phyloP scores from a whole-genome alignment of 164 flowering plant genomes.

The Echeveria elegans region DNA sequence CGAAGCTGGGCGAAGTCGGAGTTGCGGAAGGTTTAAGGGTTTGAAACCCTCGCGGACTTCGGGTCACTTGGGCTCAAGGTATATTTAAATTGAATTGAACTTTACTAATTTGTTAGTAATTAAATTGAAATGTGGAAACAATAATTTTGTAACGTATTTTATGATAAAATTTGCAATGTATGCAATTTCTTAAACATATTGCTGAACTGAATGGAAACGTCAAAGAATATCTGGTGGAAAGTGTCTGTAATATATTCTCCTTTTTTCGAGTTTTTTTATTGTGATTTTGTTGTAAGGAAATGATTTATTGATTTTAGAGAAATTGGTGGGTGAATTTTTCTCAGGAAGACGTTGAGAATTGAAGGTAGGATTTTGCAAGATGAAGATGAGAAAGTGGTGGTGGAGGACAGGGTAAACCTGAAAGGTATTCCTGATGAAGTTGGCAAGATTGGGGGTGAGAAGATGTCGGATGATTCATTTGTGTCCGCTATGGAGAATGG shows the following conservation, averaged over 20 bases:
- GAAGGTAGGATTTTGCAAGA: conserved; percentile 58
- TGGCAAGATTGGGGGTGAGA: conserved; percentile 16
- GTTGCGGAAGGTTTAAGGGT: background rate
- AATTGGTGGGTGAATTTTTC: background rate
- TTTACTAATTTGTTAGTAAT: too few relatives aligned
- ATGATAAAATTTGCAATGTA: too few relatives aligned
- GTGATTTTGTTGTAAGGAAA: too few relatives aligned
- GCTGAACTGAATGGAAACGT: too few relatives aligned
- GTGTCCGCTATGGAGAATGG: conserved; percentile 40
- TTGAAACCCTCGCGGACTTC: background rate
- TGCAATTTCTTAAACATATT: too few relatives aligned
- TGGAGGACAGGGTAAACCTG: conserved; percentile 41
- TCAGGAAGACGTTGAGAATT: conserved; percentile 31
- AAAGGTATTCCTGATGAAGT: conserved; percentile 31
- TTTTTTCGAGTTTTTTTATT: too few relatives aligned
- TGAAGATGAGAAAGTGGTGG: conserved; percentile 51
- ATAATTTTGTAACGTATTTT: too few relatives aligned
- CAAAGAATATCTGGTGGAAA: too few relatives aligned
- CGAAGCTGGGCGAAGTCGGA: background rate
- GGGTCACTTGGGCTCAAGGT: background rate
- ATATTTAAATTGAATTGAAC: too few relatives aligned
- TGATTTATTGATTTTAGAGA: background rate
- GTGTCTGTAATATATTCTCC: too few relatives aligned
- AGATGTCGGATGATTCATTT: conserved; percentile 22
- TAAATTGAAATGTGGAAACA: too few relatives aligned